phyloP scores from a whole-genome alignment of 75 land plant species.

The Sequoia sempervirens region DNA sequence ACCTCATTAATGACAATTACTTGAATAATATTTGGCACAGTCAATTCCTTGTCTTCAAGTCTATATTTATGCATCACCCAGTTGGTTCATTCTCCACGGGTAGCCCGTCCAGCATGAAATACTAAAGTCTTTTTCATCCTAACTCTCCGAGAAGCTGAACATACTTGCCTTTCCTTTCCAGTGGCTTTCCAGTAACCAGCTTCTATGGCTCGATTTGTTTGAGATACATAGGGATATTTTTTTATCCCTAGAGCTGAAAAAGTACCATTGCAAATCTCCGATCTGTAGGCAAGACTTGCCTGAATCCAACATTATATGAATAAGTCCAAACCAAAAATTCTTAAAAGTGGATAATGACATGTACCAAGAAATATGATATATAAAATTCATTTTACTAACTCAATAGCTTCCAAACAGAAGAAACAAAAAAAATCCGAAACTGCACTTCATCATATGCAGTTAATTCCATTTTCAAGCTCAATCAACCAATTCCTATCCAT shows the following conservation, averaged over 20 bases:
- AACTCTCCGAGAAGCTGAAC: conserved; percentile 18
- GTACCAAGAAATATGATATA: no score
- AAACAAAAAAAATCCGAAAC: no score
- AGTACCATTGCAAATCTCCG: conserved; percentile 48
- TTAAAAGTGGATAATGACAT: no score
- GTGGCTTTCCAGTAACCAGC: conserved; percentile 69
- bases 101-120: conserved; percentile 2
- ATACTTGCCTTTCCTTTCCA: conserved; percentile 41
- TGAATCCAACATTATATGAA: conserved; percentile 4
- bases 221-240: conserved; percentile 41
- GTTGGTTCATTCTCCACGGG: conserved; percentile 1
- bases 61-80: conserved; percentile 16
- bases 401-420: no score
- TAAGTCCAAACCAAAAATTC: neutral
- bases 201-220: conserved; percentile 42
- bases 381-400: no score
- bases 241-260: conserved; percentile 40
- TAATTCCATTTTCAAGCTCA: no score
- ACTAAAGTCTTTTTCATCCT: conserved; percentile 16
- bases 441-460: no score
- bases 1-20: neutral
- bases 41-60: conserved; percentile 4
- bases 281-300: conserved; percentile 30
- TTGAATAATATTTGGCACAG: neutral
- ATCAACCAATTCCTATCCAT: no score